A percentile compares a stretch with the other conserved stretches of the same genome.
These are phyloP conservation scores for Blastomyces parvus DNA, from an alignment of 2,329 filamentous ascomycete species.

Conservation along the genomic window DNA sequence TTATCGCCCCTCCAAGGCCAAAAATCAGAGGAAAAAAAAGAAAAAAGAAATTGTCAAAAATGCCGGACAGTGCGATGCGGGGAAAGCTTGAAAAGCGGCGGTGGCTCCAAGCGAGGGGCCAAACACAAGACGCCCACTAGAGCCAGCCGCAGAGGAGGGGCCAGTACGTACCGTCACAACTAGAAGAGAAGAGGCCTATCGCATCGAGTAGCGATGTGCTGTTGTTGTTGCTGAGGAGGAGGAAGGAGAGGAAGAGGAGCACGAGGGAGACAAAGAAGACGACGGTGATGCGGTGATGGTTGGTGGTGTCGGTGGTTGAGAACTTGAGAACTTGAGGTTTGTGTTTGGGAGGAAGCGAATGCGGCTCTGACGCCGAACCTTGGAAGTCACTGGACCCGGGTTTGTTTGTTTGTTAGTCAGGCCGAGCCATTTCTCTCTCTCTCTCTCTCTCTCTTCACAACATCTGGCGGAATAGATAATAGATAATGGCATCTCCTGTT, in stretches of 20 bases:
- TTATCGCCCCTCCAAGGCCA: no score
- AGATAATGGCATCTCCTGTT: no score
- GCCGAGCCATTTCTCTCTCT: not conserved
- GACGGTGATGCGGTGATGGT: not conserved
- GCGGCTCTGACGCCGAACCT: no score
- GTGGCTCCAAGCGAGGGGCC: constrained; percentile 7
- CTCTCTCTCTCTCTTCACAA: no score
- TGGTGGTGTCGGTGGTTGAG: not conserved
- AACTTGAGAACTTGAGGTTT: no score
- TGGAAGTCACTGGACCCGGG: not conserved
- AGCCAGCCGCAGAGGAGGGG: not conserved
- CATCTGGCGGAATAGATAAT: no score
- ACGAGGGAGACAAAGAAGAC: not conserved
- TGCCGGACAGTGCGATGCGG: constrained; percentile 11
- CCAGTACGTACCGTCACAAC: not conserved
- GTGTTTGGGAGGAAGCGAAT: no score
- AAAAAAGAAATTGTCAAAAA: not conserved
- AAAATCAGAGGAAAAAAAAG: no score
- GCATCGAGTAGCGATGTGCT: no score
- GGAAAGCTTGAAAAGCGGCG: constrained; percentile 4
- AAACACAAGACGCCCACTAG: not conserved
- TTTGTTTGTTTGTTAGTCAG: not conserved
- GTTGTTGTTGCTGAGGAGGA: not conserved
- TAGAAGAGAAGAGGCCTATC: not conserved
- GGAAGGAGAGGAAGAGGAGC: not conserved